Conservation (phyloP, 768 basidiomycete genomes). For the Arthromyces matolae region DNA sequence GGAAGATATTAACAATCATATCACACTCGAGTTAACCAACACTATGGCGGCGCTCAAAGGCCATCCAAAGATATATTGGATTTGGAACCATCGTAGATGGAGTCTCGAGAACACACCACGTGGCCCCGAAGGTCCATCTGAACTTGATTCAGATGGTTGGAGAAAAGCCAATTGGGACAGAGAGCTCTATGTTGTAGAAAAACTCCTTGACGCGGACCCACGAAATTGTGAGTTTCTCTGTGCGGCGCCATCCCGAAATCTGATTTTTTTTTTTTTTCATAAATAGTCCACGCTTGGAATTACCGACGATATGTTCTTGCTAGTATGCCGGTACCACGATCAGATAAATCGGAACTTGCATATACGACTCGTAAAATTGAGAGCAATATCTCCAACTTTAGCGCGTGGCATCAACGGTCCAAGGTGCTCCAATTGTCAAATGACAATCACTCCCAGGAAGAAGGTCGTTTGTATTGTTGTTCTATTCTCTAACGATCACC, state of each 20-base stretch:
- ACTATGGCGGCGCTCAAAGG: slow-evolving; percentile 78
- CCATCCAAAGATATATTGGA: slow-evolving; percentile 96
- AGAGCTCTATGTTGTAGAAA: slow-evolving; percentile 86
- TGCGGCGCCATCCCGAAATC: neutral
- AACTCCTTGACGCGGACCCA: slow-evolving; percentile 86
- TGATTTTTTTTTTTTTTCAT: neutral
- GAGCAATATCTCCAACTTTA: slow-evolving; percentile 94
- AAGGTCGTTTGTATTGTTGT: slow-evolving; percentile 42
- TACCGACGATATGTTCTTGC: slow-evolving; percentile 86
- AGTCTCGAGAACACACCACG: slow-evolving; percentile 84
- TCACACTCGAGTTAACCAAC: slow-evolving; percentile 72
- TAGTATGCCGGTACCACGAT: slow-evolving; percentile 56
- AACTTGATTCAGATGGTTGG: slow-evolving; percentile 61
- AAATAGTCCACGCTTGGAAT: slow-evolving; percentile 88
- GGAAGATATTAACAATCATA: slow-evolving; percentile 55
- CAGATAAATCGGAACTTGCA: slow-evolving; percentile 65
- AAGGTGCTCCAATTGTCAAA: slow-evolving; percentile 71
- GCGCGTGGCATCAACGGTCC: slow-evolving; percentile 97
- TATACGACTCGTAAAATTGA: slow-evolving; percentile 92
- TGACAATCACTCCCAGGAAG: slow-evolving; percentile 53
- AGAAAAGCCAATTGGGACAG: slow-evolving; percentile 75
- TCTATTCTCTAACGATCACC: neutral
- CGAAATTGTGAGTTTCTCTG: slow-evolving; percentile 73
- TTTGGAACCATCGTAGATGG: slow-evolving; percentile 98
- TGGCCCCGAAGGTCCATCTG: slow-evolving; percentile 50